Percentiles rank a stretch among this genome's conserved stretches.
phyloP scores from a whole-genome alignment of 345 rosid genomes.

The Raphanus raphanistrum region DNA sequence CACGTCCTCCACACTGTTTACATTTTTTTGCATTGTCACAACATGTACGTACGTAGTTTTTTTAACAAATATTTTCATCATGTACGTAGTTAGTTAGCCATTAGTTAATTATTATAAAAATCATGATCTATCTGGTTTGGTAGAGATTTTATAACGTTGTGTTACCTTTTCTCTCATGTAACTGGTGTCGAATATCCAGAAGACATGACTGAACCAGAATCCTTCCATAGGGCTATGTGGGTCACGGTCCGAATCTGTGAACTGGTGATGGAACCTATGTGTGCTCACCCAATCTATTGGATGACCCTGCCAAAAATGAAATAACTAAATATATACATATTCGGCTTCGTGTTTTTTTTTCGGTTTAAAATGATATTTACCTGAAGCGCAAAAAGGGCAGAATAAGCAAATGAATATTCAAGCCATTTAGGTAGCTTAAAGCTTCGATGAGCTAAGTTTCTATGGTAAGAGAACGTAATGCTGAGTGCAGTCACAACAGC shows the following conservation, averaged over 20 bases:
- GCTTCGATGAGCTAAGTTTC: slow-evolving; percentile 70
- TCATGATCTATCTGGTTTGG: background rate
- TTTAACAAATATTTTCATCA: background rate
- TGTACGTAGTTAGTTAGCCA: no score
- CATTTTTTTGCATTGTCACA: background rate
- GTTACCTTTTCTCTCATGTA: slow-evolving; percentile 54
- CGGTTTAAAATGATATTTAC: slow-evolving; percentile 2
- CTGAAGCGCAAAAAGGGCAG: slow-evolving; percentile 33
- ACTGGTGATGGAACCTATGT: slow-evolving; percentile 84
- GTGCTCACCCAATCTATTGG: slow-evolving; percentile 93
- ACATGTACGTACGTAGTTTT: background rate
- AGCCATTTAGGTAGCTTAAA: slow-evolving; percentile 82
- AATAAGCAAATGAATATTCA: slow-evolving; percentile 71
- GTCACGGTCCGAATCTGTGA: slow-evolving; percentile 78
- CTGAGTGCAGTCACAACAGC: slow-evolving; percentile 48
- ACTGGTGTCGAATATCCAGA: slow-evolving; percentile 65
- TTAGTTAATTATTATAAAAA: no score
- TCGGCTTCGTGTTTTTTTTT: background rate
- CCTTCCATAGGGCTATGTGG: slow-evolving; percentile 92
- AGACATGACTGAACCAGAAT: slow-evolving; percentile 79
- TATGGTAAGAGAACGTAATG: slow-evolving; percentile 66
- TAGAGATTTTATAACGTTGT: background rate
- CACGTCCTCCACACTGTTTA: slow-evolving; percentile 45
- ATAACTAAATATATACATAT: background rate
- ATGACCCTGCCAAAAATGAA: slow-evolving; percentile 28